Conservation (phyloP, 345 rosid genomes). For the Anacardium occidentale region DNA sequence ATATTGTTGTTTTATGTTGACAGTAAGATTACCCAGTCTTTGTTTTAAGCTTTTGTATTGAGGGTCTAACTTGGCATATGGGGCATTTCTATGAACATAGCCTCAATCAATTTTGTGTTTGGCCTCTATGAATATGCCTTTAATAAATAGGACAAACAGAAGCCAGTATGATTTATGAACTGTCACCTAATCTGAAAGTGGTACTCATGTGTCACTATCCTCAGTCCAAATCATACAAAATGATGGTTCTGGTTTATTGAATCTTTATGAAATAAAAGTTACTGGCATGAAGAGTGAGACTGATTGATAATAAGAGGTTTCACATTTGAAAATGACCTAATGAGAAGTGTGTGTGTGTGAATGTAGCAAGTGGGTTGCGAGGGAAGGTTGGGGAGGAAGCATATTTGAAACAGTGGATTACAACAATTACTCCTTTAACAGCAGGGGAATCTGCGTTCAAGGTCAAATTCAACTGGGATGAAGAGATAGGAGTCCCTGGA, state of each 20-base stretch:
- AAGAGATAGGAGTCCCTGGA: constrained; percentile 61
- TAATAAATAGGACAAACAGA: no score
- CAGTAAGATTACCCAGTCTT: no score
- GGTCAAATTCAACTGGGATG: constrained; percentile 55
- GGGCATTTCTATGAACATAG: no score
- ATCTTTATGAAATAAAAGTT: no score
- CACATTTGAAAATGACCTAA: neutral
- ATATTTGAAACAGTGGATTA: constrained; percentile 51
- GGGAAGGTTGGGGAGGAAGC: constrained; percentile 64
- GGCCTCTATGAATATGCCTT: neutral
- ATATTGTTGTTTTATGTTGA: neutral
- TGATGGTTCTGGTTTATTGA: no score
- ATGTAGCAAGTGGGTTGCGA: constrained; percentile 30
- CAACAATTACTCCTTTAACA: constrained; percentile 26
- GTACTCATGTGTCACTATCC: neutral
- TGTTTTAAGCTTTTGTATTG: no score
- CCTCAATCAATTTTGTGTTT: no score
- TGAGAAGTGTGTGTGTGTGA: neutral
- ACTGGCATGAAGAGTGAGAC: no score
- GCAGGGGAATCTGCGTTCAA: constrained; percentile 55
- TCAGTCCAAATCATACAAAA: neutral
- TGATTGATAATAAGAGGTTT: neutral
- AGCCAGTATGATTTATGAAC: neutral
- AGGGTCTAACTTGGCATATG: no score
- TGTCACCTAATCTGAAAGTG: neutral